Percentiles rank a stretch among this genome's conserved stretches.
phyloP scores from a whole-genome alignment of 1,284 basidiomycete species.

The Kalmanozyma brasiliensis region DNA sequence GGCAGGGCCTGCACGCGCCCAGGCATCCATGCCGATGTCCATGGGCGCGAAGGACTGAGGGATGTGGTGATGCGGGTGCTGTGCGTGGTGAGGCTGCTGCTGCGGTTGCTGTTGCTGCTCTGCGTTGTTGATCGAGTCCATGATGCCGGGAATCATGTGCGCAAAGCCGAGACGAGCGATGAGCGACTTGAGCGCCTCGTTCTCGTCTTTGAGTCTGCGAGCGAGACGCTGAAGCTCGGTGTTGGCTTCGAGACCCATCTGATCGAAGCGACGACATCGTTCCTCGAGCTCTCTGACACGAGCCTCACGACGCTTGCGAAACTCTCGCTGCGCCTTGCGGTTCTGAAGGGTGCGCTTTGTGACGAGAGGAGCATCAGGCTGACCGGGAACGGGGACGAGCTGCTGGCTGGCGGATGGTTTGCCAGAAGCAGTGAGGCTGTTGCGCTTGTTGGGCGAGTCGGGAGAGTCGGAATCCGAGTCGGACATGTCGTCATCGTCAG shows the following conservation, averaged over 20 bases:
- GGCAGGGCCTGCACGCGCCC: constrained; percentile 24
- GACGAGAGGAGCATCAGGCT: constrained; percentile 51
- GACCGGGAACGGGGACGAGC: constrained; percentile 49
- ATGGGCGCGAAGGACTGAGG: constrained; percentile 35
- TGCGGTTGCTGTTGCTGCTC: constrained; percentile 10
- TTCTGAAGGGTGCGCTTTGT: constrained; percentile 63
- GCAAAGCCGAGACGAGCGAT: constrained; percentile 58
- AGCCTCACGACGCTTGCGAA: constrained; percentile 62
- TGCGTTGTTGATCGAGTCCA: constrained; percentile 42
- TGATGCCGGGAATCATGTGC: constrained; percentile 48
- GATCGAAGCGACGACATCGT: constrained; percentile 59
- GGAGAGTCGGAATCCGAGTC: constrained; percentile 34
- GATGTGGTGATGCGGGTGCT: constrained; percentile 21
- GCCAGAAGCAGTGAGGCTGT: constrained; percentile 23
- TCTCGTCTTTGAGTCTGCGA: constrained; percentile 59
- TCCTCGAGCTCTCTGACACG: constrained; percentile 61
- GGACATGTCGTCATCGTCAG: constrained; percentile 13
- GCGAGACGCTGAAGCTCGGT: constrained; percentile 58
- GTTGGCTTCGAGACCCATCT: constrained; percentile 65
- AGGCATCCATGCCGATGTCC: constrained; percentile 43
- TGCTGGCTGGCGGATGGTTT: constrained; percentile 45
- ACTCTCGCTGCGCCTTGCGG: constrained; percentile 62
- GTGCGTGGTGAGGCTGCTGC: constrained; percentile 20
- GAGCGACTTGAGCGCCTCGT: constrained; percentile 59
- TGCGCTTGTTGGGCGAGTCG: constrained; percentile 6